A percentile compares a stretch with the other conserved stretches of the same genome.
These are phyloP conservation scores for Phytophthora multivora DNA, from an alignment of 352 stramenopile species.

Conservation along the genomic window DNA sequence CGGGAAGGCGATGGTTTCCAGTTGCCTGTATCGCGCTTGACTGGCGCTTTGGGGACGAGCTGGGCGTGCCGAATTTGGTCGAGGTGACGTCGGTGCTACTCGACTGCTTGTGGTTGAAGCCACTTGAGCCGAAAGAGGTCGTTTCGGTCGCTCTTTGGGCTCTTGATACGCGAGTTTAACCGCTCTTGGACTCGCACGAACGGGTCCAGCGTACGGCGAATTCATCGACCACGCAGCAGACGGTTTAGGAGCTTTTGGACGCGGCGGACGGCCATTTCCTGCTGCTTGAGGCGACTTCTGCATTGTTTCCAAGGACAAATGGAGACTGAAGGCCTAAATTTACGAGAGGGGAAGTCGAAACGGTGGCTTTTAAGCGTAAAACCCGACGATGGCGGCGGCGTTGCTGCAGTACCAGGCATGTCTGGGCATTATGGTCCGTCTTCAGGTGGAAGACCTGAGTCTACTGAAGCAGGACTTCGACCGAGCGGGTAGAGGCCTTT, in stretches of 20 bases:
- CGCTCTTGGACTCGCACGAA: slow-evolving; percentile 39
- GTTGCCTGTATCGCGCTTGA: slow-evolving; percentile 33
- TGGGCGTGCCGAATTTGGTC: slow-evolving; percentile 26
- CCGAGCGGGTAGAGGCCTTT: slow-evolving; percentile 50
- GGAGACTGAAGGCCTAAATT: slow-evolving; percentile 24
- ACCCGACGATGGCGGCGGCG: slow-evolving; percentile 50
- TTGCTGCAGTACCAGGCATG: slow-evolving; percentile 79
- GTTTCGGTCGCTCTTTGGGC: slow-evolving; percentile 22
- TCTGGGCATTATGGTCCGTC: slow-evolving; percentile 77
- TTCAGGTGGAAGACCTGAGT: slow-evolving; percentile 71
- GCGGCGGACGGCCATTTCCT: slow-evolving; percentile 23
- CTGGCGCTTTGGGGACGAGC: slow-evolving; percentile 47
- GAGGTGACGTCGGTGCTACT: slow-evolving; percentile 16
- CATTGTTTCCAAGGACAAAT: slow-evolving; percentile 16
- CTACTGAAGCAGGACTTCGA: slow-evolving; percentile 77
- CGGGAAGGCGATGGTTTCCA: slow-evolving; percentile 36
- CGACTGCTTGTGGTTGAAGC: slow-evolving; percentile 27
- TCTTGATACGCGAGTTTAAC: slow-evolving; percentile 29
- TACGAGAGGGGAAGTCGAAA: slow-evolving; percentile 21
- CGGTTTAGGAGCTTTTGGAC: slow-evolving; percentile 26
- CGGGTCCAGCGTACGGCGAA: slow-evolving; percentile 25
- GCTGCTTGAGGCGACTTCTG: slow-evolving; percentile 1
- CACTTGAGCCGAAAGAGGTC: slow-evolving; percentile 44
- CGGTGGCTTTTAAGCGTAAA: background rate
- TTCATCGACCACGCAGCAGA: slow-evolving; percentile 24